These are phyloP conservation scores for Grigorovia humatica DNA, from an alignment of 805 yeast genomes.

Conservation along the genomic window DNA sequence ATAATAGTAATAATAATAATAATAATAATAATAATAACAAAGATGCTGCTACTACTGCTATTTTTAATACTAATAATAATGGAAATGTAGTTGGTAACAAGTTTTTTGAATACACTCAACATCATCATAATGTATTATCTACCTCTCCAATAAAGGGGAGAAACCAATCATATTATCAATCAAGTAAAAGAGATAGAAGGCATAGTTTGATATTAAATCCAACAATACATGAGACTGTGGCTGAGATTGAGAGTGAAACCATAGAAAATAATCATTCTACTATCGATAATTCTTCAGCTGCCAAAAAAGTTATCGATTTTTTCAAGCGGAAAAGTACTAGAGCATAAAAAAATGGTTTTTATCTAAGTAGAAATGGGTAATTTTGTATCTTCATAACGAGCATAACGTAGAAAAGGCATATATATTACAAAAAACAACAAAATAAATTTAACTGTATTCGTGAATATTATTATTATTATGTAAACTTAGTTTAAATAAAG, in stretches of 20 bases:
- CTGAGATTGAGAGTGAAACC: neutral
- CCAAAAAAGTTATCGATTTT: conserved; percentile 67
- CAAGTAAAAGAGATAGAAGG: neutral
- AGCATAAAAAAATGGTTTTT: conserved; percentile 6
- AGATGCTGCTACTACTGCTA: too few relatives aligned
- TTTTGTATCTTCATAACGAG: too few relatives aligned
- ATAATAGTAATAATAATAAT: neutral
- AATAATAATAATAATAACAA: neutral
- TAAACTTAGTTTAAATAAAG: too few relatives aligned
- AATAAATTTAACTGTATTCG: too few relatives aligned
- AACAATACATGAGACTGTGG: neutral
- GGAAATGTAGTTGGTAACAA: neutral
- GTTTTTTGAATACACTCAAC: neutral
- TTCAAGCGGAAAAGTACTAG: conserved; percentile 54
- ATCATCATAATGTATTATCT: neutral
- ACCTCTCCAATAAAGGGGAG: neutral
- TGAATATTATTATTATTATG: too few relatives aligned
- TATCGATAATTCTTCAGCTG: conserved; percentile 40
- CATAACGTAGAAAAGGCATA: too few relatives aligned
- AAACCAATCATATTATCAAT: neutral
- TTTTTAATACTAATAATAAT: neutral
- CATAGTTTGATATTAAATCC: neutral
- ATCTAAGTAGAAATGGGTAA: too few relatives aligned
- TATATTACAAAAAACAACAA: too few relatives aligned
- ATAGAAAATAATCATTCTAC: neutral